These are phyloP conservation scores for Diddensiella transvaalensis DNA, from an alignment of 805 yeast species.

Conservation along the genomic window DNA sequence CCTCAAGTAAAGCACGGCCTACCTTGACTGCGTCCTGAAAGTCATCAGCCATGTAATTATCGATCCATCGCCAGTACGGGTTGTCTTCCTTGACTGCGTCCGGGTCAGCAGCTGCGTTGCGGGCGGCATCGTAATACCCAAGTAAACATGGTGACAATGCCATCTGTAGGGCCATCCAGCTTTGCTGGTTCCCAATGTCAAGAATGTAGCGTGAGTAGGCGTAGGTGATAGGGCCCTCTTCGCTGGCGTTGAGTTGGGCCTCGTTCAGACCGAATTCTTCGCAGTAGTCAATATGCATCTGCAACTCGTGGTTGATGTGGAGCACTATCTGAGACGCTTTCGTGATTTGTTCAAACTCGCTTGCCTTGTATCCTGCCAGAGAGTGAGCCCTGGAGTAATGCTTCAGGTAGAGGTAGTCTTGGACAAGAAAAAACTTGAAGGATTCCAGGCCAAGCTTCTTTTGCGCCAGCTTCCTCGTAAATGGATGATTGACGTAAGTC, in stretches of 20 bases:
- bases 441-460: conserved; percentile 47
- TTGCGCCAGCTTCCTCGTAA: conserved; percentile 51
- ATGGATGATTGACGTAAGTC: conserved; percentile 56
- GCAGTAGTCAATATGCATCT: conserved; percentile 52
- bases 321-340: conserved; percentile 43
- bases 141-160: conserved; percentile 73
- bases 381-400: conserved; percentile 66
- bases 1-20: conserved; percentile 50
- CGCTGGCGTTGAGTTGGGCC: conserved; percentile 43
- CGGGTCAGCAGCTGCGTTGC: conserved; percentile 33
- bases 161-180: conserved; percentile 61
- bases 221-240: conserved; percentile 53
- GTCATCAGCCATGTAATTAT: conserved; percentile 58
- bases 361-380: conserved; percentile 60
- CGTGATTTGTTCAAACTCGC: conserved; percentile 47
- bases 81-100: conserved; percentile 23
- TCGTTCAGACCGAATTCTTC: conserved; percentile 38
- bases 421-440: conserved; percentile 53
- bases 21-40: conserved; percentile 49
- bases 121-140: conserved; percentile 62
- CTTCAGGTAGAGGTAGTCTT: conserved; percentile 68
- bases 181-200: conserved; percentile 49
- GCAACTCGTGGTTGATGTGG: conserved; percentile 53
- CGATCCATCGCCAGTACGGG: conserved; percentile 50
- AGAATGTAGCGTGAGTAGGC: conserved; percentile 60